These are phyloP conservation scores for Nakazawaea ishiwadae DNA, from an alignment of 805 yeast genomes.

Conservation along the genomic window DNA sequence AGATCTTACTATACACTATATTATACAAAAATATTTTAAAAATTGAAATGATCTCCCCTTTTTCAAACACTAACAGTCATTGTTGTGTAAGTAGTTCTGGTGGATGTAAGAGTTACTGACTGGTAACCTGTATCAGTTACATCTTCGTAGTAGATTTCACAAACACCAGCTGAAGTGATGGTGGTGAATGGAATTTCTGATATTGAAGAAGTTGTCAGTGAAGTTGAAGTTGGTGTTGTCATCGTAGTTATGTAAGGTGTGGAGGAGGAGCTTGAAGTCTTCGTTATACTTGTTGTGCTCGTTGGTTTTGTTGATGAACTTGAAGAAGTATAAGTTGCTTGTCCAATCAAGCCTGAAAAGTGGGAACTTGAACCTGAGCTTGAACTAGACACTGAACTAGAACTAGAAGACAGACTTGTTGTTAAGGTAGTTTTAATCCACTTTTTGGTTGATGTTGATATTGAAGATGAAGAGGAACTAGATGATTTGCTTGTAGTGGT, in stretches of 20 bases:
- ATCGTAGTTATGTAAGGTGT: constrained; percentile 15
- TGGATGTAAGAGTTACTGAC: constrained; percentile 5
- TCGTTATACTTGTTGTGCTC: not conserved
- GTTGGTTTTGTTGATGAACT: constrained; percentile 4
- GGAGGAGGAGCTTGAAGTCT: not conserved
- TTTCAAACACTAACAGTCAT: constrained; percentile 10
- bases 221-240: constrained; percentile 7
- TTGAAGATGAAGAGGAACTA: too few relatives aligned
- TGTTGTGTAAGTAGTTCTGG: constrained; percentile 8
- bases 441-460: too few relatives aligned
- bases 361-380: constrained; percentile 1
- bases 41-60: too few relatives aligned
- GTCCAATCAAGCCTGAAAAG: constrained; percentile 9
- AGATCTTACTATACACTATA: constrained; percentile 3
- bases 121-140: constrained; percentile 20
- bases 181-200: constrained; percentile 25
- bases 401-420: too few relatives aligned
- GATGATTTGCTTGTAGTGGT: too few relatives aligned
- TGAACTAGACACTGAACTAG: not conserved
- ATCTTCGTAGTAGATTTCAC: constrained; percentile 32
- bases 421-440: too few relatives aligned
- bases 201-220: constrained; percentile 5
- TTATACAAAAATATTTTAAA: too few relatives aligned
- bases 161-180: constrained; percentile 25
- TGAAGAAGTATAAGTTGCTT: constrained; percentile 13